Evolutionary conservation across 139 green algal genomes (phyloP), one percentile per base, ranked within the genome.

Genomic region (Bryopsis sp.): DNA sequence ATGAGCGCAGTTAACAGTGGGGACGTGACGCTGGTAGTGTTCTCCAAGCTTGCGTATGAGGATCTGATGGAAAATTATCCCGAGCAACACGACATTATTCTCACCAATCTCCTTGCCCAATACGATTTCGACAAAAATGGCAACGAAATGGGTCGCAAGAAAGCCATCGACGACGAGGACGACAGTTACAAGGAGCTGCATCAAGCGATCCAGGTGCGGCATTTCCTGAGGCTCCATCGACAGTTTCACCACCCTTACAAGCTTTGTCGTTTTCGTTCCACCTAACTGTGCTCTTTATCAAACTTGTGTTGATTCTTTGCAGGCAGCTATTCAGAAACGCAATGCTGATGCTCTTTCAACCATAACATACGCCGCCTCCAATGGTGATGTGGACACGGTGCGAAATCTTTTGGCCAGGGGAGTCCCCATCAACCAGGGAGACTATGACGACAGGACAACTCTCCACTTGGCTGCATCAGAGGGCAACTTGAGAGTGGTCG

Each of bases 221-320:
- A n/a, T n/a, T n/a, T n/a, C n/a, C n/a, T n/a, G n/a, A n/a, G n/a
- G n/a, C n/a, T n/a, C n/a, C n/a, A n/a, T n/a, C n/a, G n/a, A n/a
- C 31, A 85, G 79, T 66, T 66, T 37, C 22, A 84, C 86, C 36
- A 82, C 88, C 43, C 85, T 84, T 26, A 84, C 82, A 39, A 94
- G 94, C 0, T 59, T 96, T 32, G 86, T 97, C 19, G 84, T 84
- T 3, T 99, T 99, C 76, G 89, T 92, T 34, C 89, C 93, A 1
- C 96, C 87, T 34, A n/a, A n/a, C n/a, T n/a, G n/a, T n/a, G n/a
- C n/a, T n/a, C n/a, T n/a, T n/a, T n/a, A n/a, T n/a, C n/a, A n/a
- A n/a, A n/a, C n/a, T n/a, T n/a, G n/a, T n/a, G n/a, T n/a, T n/a
- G n/a, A n/a, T n/a, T n/a, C n/a, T n/a, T n/a, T n/a, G n/a, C n/a